Conservation (phyloP, 345 rosid species). For the Euphorbia tirucalli region DNA sequence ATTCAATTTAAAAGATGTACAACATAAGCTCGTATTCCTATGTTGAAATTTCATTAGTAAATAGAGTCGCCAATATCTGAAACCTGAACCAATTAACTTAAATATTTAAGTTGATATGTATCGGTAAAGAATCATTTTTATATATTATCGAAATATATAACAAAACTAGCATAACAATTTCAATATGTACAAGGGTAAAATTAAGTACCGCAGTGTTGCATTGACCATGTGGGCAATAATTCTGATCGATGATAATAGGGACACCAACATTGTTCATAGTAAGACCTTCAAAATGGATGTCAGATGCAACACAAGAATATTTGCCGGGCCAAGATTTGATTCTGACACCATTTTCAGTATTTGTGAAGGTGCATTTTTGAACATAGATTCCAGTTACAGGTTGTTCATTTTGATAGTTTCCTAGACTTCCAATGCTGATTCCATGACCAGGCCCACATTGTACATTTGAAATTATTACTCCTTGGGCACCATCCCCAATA, state of each 20-base stretch:
- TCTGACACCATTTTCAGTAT: constrained; percentile 1
- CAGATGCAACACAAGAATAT: neutral
- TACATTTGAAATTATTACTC: neutral
- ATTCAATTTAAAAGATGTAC: too few species aligned
- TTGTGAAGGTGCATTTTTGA: neutral
- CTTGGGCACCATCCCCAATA: neutral
- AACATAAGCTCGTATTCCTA: too few species aligned
- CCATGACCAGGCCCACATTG: constrained; percentile 7
- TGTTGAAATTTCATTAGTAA: too few species aligned
- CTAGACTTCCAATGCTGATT: neutral
- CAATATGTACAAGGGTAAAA: neutral
- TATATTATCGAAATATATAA: too few species aligned
- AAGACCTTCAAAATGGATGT: neutral
- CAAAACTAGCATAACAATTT: neutral
- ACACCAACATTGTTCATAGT: neutral
- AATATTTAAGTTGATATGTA: too few species aligned
- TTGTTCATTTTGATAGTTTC: neutral
- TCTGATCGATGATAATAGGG: neutral
- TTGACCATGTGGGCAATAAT: neutral
- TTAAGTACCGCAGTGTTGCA: neutral
- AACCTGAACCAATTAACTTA: too few species aligned
- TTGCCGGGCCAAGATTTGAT: neutral
- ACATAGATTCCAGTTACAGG: neutral
- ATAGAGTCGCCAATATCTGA: too few species aligned
- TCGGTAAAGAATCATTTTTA: too few species aligned